Percentiles rank a stretch among this genome's conserved stretches.
These are phyloP conservation scores for Mycena amicta DNA, from an alignment of 768 basidiomycete species.

Conservation along the genomic window DNA sequence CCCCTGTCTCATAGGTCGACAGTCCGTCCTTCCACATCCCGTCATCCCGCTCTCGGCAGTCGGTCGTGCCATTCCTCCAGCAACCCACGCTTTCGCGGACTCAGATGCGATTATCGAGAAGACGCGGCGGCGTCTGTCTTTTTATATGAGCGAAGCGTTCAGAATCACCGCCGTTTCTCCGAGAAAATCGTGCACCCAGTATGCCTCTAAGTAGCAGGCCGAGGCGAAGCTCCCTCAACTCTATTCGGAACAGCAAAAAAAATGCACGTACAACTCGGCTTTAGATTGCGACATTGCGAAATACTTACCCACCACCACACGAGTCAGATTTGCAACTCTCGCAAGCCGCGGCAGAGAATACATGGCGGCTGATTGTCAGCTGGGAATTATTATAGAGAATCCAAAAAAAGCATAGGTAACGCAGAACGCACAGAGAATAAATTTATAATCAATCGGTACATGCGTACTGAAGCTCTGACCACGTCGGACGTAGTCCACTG, in stretches of 20 bases:
- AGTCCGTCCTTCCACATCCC: background rate
- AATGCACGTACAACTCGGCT: background rate
- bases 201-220: background rate
- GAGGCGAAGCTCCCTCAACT: background rate
- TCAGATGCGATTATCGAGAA: background rate
- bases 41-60: background rate
- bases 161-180: background rate
- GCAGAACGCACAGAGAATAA: background rate
- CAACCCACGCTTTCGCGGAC: background rate
- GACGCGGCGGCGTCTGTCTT: background rate
- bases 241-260: background rate
- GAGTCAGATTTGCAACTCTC: background rate
- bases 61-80: background rate
- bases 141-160: background rate
- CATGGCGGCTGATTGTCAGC: background rate
- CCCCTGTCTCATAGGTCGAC: background rate
- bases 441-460: background rate
- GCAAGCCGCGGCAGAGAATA: background rate
- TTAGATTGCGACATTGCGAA: background rate
- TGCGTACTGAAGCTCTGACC: background rate
- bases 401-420: too few relatives aligned
- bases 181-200: background rate
- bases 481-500: background rate
- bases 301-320: background rate
- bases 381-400: too few relatives aligned